A percentile compares a stretch with the other conserved stretches of the same genome.
Conservation (phyloP, 1,139 yeast genomes). For the Nakaseomyces nivariensis region DNA sequence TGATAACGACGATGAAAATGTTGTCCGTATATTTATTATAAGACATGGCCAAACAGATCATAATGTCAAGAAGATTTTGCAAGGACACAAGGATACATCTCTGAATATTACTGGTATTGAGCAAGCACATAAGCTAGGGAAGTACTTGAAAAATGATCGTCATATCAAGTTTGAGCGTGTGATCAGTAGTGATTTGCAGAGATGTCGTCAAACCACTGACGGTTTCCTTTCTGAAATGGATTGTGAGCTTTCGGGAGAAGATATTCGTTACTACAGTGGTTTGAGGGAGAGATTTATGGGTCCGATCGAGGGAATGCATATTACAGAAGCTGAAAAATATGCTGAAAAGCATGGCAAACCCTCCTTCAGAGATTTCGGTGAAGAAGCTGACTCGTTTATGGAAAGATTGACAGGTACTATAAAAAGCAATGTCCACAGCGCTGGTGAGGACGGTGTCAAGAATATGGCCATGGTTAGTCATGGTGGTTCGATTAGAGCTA, state of each 20-base stretch:
- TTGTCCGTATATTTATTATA: conserved; percentile 49
- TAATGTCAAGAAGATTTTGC: conserved; percentile 55
- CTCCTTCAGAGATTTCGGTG: conserved; percentile 45
- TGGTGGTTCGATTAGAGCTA: conserved; percentile 73
- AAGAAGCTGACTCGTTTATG: conserved; percentile 38
- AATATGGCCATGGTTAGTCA: conserved; percentile 67
- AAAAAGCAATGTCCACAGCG: conserved; percentile 35
- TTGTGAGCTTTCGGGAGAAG: conserved; percentile 4
- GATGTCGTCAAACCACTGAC: conserved; percentile 50
- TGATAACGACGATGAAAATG: conserved; percentile 28
- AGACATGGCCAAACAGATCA: conserved; percentile 79
- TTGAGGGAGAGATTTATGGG: conserved; percentile 81
- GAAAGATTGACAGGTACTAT: conserved; percentile 44
- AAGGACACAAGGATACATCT: conserved; percentile 58
- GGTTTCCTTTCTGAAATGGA: conserved; percentile 18
- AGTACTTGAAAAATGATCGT: conserved; percentile 15
- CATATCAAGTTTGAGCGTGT: conserved; percentile 37
- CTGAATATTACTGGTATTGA: conserved; percentile 47
- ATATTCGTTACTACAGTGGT: conserved; percentile 22
- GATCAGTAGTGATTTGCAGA: conserved; percentile 48
- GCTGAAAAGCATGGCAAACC: conserved; percentile 41
- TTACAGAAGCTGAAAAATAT: conserved; percentile 51
- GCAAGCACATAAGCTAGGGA: conserved; percentile 48
- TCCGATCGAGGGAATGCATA: conserved; percentile 60
- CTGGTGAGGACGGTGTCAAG: conserved; percentile 28